These are phyloP conservation scores for Wickerhamiella shivajii DNA, from an alignment of 805 yeast species.

Conservation along the genomic window DNA sequence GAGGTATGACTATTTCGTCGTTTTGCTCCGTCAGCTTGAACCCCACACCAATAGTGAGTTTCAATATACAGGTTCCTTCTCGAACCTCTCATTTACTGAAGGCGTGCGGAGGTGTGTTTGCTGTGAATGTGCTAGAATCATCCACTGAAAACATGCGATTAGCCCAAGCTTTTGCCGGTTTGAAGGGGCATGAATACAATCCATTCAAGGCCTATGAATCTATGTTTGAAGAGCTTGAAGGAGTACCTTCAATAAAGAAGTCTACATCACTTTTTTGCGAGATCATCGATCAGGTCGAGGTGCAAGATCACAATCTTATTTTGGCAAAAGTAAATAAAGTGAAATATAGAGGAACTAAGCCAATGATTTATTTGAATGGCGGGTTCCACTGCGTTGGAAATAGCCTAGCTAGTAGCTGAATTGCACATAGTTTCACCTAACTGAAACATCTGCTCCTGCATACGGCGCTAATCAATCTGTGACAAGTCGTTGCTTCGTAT, in stretches of 20 bases:
- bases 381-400: conserved; percentile 1
- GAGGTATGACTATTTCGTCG: conserved; percentile 76
- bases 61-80: conserved; percentile 78
- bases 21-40: conserved; percentile 66
- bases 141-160: conserved; percentile 36
- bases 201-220: conserved; percentile 23
- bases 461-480: too few species aligned
- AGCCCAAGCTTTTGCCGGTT: conserved; percentile 53
- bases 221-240: conserved; percentile 10
- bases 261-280: conserved; percentile 21
- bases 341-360: background rate
- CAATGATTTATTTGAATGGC: conserved; percentile 4
- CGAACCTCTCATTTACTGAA: conserved; percentile 49
- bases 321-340: conserved; percentile 46
- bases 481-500: too few species aligned
- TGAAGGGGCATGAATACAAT: conserved; percentile 26
- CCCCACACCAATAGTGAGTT: conserved; percentile 68
- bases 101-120: conserved; percentile 44
- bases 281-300: conserved; percentile 21
- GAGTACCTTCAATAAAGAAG: conserved; percentile 19
- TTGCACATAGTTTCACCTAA: too few species aligned
- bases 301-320: conserved; percentile 87
- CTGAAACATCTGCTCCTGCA: too few species aligned
- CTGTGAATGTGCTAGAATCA: conserved; percentile 65
- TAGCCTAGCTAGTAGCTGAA: background rate